Evolutionary conservation across 2,329 filamentous ascomycete genomes (phyloP).

Genomic region (Leptographium procerum): DNA sequence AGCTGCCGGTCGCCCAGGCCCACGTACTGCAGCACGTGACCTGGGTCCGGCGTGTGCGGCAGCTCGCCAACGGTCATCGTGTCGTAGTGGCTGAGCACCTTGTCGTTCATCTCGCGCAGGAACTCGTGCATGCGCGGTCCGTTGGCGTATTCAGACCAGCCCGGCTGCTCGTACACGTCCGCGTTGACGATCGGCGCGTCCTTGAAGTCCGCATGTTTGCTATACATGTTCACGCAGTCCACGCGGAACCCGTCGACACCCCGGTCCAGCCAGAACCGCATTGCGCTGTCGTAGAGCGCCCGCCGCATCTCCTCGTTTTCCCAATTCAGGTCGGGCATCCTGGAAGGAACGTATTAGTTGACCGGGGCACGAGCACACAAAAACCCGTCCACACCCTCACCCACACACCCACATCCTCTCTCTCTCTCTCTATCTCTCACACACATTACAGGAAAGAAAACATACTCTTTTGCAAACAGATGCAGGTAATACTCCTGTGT

Average conservation of each 20-base stretch:
- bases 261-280: slow-evolving; percentile 68
- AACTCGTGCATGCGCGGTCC: slow-evolving; percentile 60
- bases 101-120: slow-evolving; percentile 50
- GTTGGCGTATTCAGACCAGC: slow-evolving; percentile 49
- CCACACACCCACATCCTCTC: too few species aligned
- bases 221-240: slow-evolving; percentile 64
- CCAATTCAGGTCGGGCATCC: slow-evolving; percentile 83
- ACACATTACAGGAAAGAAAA: background rate
- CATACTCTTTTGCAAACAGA: slow-evolving; percentile 46
- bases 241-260: slow-evolving; percentile 66
- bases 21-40: slow-evolving; percentile 48
- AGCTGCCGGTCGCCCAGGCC: slow-evolving; percentile 46
- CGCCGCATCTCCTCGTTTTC: slow-evolving; percentile 55
- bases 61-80: slow-evolving; percentile 64
- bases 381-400: too few species aligned
- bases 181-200: slow-evolving; percentile 36
- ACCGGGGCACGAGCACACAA: too few species aligned
- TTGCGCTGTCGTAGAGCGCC: slow-evolving; percentile 59
- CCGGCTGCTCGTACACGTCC: slow-evolving; percentile 40
- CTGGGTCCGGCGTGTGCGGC: slow-evolving; percentile 47
- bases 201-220: slow-evolving; percentile 43
- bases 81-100: slow-evolving; percentile 47
- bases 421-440: too few species aligned
- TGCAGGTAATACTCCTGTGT: slow-evolving; percentile 68
- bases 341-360: slow-evolving; percentile 13